Evolutionary conservation across 768 basidiomycete genomes (phyloP).

Genomic region (Lentinus brumalis): DNA sequence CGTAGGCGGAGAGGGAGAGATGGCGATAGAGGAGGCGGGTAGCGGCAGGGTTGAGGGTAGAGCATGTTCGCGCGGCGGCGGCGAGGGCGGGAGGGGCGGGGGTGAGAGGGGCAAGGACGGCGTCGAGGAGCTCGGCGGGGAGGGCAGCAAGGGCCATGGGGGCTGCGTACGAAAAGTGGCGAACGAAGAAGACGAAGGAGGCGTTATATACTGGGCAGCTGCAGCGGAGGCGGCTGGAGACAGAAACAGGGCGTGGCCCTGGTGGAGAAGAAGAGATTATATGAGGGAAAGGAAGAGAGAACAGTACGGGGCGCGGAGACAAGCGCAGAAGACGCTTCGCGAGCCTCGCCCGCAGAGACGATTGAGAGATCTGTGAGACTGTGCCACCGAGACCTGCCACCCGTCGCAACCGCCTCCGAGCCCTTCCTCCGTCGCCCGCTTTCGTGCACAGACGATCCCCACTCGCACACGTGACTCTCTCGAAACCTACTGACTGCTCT

Average conservation of each 20-base stretch:
- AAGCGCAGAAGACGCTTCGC: neutral
- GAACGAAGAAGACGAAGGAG: neutral
- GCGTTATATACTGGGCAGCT: slow-evolving; percentile 5
- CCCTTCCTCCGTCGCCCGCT: neutral
- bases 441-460: slow-evolving; percentile 12
- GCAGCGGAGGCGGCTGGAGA: neutral
- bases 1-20: slow-evolving; percentile 46
- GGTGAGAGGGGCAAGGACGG: slow-evolving; percentile 44
- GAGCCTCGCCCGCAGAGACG: too few relatives aligned
- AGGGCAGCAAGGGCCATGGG: slow-evolving; percentile 50
- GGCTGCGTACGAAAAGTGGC: slow-evolving; percentile 6
- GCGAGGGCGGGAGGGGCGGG: slow-evolving; percentile 39
- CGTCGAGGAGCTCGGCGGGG: slow-evolving; percentile 65
- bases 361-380: too few relatives aligned
- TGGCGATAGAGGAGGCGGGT: slow-evolving; percentile 66
- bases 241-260: neutral
- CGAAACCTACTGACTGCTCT: slow-evolving; percentile 3
- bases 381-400: neutral
- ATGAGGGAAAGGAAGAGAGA: neutral
- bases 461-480: slow-evolving; percentile 9
- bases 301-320: too few relatives aligned
- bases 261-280: neutral
- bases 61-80: slow-evolving; percentile 47
- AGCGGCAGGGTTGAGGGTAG: slow-evolving; percentile 49
- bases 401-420: neutral